These are phyloP conservation scores for Leccinum boreale DNA, from an alignment of 768 basidiomycete genomes.

Conservation along the genomic window DNA sequence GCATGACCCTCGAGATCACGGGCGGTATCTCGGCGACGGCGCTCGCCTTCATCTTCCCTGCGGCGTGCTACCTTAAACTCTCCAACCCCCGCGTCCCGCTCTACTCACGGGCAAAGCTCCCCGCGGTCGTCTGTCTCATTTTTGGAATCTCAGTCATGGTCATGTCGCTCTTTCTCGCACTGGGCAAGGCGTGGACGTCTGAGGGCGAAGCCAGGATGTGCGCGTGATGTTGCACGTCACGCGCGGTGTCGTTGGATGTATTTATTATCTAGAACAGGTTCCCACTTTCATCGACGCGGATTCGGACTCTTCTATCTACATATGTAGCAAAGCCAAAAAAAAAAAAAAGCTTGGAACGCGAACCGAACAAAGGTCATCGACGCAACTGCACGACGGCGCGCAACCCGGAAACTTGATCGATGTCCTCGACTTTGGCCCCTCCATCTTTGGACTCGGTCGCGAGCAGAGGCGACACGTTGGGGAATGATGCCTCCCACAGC, in stretches of 20 bases:
- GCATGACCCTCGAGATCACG: slow-evolving; percentile 97
- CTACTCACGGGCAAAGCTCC: slow-evolving; percentile 69
- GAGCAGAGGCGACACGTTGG: slow-evolving; percentile 65
- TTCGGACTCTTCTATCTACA: not conserved
- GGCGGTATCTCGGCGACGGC: slow-evolving; percentile 95
- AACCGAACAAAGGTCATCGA: slow-evolving; percentile 7
- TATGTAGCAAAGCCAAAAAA: not conserved
- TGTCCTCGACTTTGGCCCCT: slow-evolving; percentile 61
- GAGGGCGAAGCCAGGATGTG: slow-evolving; percentile 74
- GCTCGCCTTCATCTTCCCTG: slow-evolving; percentile 90
- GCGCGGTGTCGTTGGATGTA: slow-evolving; percentile 36
- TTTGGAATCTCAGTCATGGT: slow-evolving; percentile 80
- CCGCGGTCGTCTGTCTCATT: slow-evolving; percentile 63
- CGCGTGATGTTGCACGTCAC: slow-evolving; percentile 37
- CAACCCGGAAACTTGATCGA: slow-evolving; percentile 58
- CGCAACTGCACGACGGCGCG: slow-evolving; percentile 33
- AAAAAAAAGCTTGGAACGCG: not conserved
- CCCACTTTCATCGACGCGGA: slow-evolving; percentile 1
- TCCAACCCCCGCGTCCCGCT: slow-evolving; percentile 53
- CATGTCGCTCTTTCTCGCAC: slow-evolving; percentile 72
- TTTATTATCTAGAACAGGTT: slow-evolving; percentile 16
- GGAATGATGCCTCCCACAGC: slow-evolving; percentile 58
- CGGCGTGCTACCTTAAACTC: slow-evolving; percentile 82
- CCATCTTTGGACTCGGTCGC: slow-evolving; percentile 65
- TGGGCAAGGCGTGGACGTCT: slow-evolving; percentile 74